phyloP scores from a whole-genome alignment of 352 stramenopile species.

The Elongisporangium prolatum region DNA sequence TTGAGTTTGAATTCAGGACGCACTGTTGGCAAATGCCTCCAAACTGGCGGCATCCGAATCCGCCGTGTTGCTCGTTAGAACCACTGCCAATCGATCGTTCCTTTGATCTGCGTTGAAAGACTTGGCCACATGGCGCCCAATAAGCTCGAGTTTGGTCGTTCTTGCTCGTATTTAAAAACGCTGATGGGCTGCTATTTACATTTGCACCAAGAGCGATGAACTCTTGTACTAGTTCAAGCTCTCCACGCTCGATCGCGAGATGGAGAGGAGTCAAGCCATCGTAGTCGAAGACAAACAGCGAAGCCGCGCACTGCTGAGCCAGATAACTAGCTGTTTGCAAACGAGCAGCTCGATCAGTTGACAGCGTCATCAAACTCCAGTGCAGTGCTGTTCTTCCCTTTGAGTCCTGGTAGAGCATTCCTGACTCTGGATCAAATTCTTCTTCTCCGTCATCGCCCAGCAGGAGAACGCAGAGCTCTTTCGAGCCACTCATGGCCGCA shows the following conservation, averaged over 20 bases:
- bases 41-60: conserved; percentile 20
- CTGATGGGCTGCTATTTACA: conserved; percentile 11
- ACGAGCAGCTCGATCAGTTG: not conserved
- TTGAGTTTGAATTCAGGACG: not conserved
- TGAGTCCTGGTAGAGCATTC: conserved; percentile 29
- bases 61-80: not conserved
- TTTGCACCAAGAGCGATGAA: conserved; percentile 42
- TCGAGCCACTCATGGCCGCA: conserved; percentile 29
- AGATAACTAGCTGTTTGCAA: conserved; percentile 20
- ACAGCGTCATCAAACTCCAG: conserved; percentile 28
- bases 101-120: conserved; percentile 17
- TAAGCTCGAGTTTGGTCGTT: conserved; percentile 13
- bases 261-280: conserved; percentile 39
- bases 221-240: conserved; percentile 24
- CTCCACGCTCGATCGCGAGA: conserved; percentile 33
- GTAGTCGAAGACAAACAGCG: conserved; percentile 34
- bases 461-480: conserved; percentile 41
- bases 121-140: conserved; percentile 43
- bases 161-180: not conserved
- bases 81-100: not conserved
- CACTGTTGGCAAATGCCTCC: conserved; percentile 18
- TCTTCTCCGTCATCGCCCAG: conserved; percentile 11
- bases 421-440: conserved; percentile 11
- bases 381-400: conserved; percentile 48
- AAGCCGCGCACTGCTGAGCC: conserved; percentile 12